These are phyloP conservation scores for Pharus latifolius DNA, from an alignment of 176 grass and related monocot genomes.

Conservation along the genomic window DNA sequence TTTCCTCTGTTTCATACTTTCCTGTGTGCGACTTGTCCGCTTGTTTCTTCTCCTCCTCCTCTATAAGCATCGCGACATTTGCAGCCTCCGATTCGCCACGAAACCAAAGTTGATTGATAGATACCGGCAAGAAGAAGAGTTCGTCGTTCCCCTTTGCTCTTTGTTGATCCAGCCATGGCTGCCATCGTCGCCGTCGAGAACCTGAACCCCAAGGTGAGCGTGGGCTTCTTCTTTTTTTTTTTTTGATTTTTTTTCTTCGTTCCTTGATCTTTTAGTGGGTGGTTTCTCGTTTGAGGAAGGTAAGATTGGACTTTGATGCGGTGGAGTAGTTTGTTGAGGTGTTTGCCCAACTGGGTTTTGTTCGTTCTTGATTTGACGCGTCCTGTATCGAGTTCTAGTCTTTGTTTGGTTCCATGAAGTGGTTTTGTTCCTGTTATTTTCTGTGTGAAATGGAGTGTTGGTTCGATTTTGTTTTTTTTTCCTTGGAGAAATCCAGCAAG, in stretches of 20 bases:
- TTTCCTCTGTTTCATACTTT: not conserved
- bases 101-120: too few relatives aligned
- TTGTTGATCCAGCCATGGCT: slow-evolving; percentile 23
- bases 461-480: not conserved
- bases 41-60: not conserved
- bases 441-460: not conserved
- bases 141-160: not conserved
- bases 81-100: slow-evolving; percentile 28
- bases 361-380: not conserved
- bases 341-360: not conserved
- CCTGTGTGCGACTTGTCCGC: not conserved
- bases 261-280: not conserved
- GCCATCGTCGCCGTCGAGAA: slow-evolving; percentile 33
- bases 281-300: not conserved
- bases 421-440: not conserved
- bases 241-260: not conserved
- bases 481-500: not conserved
- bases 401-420: not conserved
- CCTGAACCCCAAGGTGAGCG: slow-evolving; percentile 43
- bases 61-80: slow-evolving; percentile 20
- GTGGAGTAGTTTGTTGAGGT: not conserved
- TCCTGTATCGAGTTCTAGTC: not conserved
- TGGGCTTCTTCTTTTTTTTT: not conserved
- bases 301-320: slow-evolving; percentile 5
- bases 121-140: too few relatives aligned